Evolutionary conservation across 2,329 filamentous ascomycete species (phyloP), one percentile per base, ranked within the genome.

Genomic region (Amauroascus niger): DNA sequence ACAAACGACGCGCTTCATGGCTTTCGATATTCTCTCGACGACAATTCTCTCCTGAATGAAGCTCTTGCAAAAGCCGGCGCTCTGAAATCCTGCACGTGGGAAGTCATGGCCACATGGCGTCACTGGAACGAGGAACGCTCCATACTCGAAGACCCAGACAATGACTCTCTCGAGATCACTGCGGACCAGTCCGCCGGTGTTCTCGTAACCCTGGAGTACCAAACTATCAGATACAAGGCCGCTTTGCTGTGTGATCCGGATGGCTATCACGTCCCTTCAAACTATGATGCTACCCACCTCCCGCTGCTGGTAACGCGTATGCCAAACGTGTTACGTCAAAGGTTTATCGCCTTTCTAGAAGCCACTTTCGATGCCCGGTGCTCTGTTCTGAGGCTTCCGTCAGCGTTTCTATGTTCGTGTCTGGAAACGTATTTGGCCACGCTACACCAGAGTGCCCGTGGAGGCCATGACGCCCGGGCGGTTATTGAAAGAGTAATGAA

Each of bases 271-370:
- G 20, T 32, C 20, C 20, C 39, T 9, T 33, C 49, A 0, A 18
- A 47, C 18, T 63, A 67, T 3, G 58, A 65, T 1, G 75, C 75
- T 47, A 78, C 76, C 1, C 64, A 70, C 14, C 68, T 79, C 2
- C 77, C 77, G 0, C 62, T 79, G 13, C 65, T 79, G 13, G 62
- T 79, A 39, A 72, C 76, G 2, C 74, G 74, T 55, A 73, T 79
- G 62, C 76, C 77, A 1, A 74, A 69, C 32, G 63, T 71, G 0
- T 63, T 79, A 9, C 71, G 76, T 3, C 73, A 77, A 35, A 68
- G 69, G 1, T 71, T 79, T 50, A 62, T 76, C 49, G 64, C 72
- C 13, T 79, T 79, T 59, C 61, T 80, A 13, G 65, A 69, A 4
- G 67, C 72, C 1, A 73, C 67, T 54, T 79, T 80, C 60, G 77